Evolutionary conservation across 1,284 basidiomycete species (phyloP), one percentile per base, ranked within the genome.

Genomic region (Puccinia coronata): DNA sequence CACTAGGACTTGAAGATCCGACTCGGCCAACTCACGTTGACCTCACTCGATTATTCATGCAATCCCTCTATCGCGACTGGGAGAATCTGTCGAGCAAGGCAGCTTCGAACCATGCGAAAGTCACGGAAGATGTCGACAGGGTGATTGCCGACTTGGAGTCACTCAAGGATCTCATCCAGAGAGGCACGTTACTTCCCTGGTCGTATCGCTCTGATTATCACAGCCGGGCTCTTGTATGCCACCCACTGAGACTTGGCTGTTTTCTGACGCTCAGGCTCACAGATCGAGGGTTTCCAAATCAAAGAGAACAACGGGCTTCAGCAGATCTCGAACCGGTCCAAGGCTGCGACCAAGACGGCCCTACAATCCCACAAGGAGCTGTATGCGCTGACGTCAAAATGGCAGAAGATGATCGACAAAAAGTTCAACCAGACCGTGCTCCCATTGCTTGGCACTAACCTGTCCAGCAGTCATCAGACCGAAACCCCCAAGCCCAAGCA

Each of bases 351-450:
- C 34, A 80, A 80, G 57, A 23, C 78, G 23, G 51, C 78, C 41
- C 34, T 73, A 49, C 69, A 73, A 51, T 61, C 78, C 11, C 78
- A 80, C 41, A 72, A 73, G 34, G 78, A 80, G 36, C 55, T 61
- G 57, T 70, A 80, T 73, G 49, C 70, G 20, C 57, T 63, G 25
- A 63, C 41, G 36, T 80, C 78, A 51, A 80, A 73, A 80, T 80
- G 69, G 69, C 55, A 59, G 28, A 80, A 80, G 59, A 51, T 73
- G 51, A 55, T 80, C 47, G 78, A 80, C 23, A 80, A 80, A 65
- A 80, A 61, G 51, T 80, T 80, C 47, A 71, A 57, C 31, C 70
- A 80, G 41, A 73, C 69, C 31, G 78, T 80, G 9, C 53, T 80
- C 25, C 78, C 78, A 49, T 51, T 80, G 51, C 53, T 80, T 53